Conservation (phyloP, 2,329 filamentous ascomycete species). For the Phyllosticta capitalensis region DNA sequence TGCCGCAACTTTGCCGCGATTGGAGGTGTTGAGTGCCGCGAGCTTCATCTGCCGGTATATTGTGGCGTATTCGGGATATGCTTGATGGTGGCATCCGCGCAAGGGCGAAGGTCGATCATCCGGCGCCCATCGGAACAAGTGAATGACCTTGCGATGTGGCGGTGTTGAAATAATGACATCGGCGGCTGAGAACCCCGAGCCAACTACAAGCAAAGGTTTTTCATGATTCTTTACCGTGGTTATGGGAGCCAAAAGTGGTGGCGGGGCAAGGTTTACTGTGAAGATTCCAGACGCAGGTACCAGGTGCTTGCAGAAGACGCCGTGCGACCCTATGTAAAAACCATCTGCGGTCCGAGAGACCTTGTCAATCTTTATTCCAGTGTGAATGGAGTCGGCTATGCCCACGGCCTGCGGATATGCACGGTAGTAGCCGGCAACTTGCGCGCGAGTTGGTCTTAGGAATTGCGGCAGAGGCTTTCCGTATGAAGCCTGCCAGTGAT, state of each 20-base stretch:
- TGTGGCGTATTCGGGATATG: slow-evolving; percentile 53
- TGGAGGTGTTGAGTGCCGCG: slow-evolving; percentile 24
- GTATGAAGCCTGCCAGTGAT: slow-evolving; percentile 38
- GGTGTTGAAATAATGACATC: slow-evolving; percentile 50
- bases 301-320: slow-evolving; percentile 45
- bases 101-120: slow-evolving; percentile 47
- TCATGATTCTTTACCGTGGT: slow-evolving; percentile 18
- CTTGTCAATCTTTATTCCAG: slow-evolving; percentile 31
- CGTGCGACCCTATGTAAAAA: slow-evolving; percentile 43
- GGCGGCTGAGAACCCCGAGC: slow-evolving; percentile 53
- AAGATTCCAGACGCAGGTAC: slow-evolving; percentile 53
- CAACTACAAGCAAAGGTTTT: slow-evolving; percentile 45
- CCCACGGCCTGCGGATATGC: slow-evolving; percentile 45
- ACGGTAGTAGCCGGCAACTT: slow-evolving; percentile 47
- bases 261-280: slow-evolving; percentile 43
- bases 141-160: slow-evolving; percentile 44
- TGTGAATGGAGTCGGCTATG: slow-evolving; percentile 40
- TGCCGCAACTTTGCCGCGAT: slow-evolving; percentile 9
- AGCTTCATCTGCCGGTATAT: slow-evolving; percentile 53
- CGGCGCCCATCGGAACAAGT: slow-evolving; percentile 52
- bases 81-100: slow-evolving; percentile 49
- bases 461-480: slow-evolving; percentile 40
- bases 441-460: slow-evolving; percentile 44
- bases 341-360: slow-evolving; percentile 37
- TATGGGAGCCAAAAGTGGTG: slow-evolving; percentile 40